Conservation (phyloP, 2,329 filamentous ascomycete genomes). For the Thielaviopsis musarum region DNA sequence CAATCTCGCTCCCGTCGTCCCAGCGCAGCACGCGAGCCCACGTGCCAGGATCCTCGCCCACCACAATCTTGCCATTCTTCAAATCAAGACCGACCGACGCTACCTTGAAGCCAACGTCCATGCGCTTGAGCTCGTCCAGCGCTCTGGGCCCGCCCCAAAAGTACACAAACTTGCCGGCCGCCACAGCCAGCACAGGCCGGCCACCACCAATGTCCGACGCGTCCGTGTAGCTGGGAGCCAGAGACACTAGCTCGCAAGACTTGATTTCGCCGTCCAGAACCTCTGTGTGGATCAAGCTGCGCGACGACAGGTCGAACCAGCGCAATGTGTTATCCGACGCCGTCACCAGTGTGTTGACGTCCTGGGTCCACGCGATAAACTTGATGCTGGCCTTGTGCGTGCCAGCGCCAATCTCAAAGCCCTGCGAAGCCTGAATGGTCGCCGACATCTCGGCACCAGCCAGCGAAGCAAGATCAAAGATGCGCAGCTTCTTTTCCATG, state of each 20-base stretch:
- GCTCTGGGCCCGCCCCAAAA: slow-evolving; percentile 70
- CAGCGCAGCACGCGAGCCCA: slow-evolving; percentile 94
- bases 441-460: slow-evolving; percentile 17
- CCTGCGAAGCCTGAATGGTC: slow-evolving; percentile 38
- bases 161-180: slow-evolving; percentile 85
- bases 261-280: slow-evolving; percentile 72
- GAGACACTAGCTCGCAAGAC: slow-evolving; percentile 73
- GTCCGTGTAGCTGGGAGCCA: slow-evolving; percentile 41
- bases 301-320: slow-evolving; percentile 81
- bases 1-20: slow-evolving; percentile 64
- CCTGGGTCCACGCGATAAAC: slow-evolving; percentile 83
- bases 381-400: slow-evolving; percentile 83
- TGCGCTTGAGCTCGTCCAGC: slow-evolving; percentile 57
- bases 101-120: slow-evolving; percentile 67
- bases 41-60: slow-evolving; percentile 79
- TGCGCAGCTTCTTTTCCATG: slow-evolving; percentile 87
- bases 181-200: slow-evolving; percentile 62
- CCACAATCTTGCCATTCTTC: slow-evolving; percentile 66
- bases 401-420: slow-evolving; percentile 76
- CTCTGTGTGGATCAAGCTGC: slow-evolving; percentile 58
- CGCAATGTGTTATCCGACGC: slow-evolving; percentile 82
- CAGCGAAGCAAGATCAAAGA: slow-evolving; percentile 67
- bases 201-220: slow-evolving; percentile 49
- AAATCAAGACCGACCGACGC: slow-evolving; percentile 82
- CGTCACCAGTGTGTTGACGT: slow-evolving; percentile 78